Evolutionary conservation across 1,284 basidiomycete genomes (phyloP).

Genomic region (Rhodofomes roseus): DNA sequence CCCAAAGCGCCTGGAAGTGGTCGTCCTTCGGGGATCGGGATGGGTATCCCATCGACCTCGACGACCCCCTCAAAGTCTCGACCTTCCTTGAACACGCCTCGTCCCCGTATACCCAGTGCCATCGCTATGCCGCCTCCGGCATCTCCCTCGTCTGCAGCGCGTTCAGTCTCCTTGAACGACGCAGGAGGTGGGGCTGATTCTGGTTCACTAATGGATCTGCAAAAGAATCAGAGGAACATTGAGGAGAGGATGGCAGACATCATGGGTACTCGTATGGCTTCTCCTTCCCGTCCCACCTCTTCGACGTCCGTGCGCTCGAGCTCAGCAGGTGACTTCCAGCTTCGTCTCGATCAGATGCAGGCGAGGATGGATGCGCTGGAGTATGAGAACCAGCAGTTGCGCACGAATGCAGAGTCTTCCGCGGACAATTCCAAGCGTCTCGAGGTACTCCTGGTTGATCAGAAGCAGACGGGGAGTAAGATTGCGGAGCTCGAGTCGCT

Average conservation of each 20-base stretch:
- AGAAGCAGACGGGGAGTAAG: slow-evolving; percentile 39
- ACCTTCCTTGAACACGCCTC: slow-evolving; percentile 50
- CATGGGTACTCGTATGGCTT: slow-evolving; percentile 29
- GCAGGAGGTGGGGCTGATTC: slow-evolving; percentile 15
- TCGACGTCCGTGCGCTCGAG: slow-evolving; percentile 22
- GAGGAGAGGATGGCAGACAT: slow-evolving; percentile 50
- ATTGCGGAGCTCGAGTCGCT: slow-evolving; percentile 46
- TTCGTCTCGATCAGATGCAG: slow-evolving; percentile 41
- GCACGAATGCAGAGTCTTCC: slow-evolving; percentile 23
- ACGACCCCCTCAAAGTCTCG: slow-evolving; percentile 43
- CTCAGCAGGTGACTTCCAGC: slow-evolving; percentile 26
- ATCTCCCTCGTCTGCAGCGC: slow-evolving; percentile 42
- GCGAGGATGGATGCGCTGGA: slow-evolving; percentile 52
- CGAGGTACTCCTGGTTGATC: slow-evolving; percentile 40
- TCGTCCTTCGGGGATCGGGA: slow-evolving; percentile 35
- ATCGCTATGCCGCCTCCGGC: slow-evolving; percentile 76
- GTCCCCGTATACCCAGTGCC: slow-evolving; percentile 65
- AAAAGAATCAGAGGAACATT: slow-evolving; percentile 33
- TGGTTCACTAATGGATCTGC: slow-evolving; percentile 30
- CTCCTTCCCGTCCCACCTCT: slow-evolving; percentile 28
- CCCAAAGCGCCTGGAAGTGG: slow-evolving; percentile 47
- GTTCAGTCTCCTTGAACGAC: slow-evolving; percentile 34
- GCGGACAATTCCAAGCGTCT: slow-evolving; percentile 20
- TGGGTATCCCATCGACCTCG: slow-evolving; percentile 32
- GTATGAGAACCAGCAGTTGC: slow-evolving; percentile 40